Evolutionary conservation across 1,284 basidiomycete species (phyloP).

Genomic region (Singerocomus rubriflavus): DNA sequence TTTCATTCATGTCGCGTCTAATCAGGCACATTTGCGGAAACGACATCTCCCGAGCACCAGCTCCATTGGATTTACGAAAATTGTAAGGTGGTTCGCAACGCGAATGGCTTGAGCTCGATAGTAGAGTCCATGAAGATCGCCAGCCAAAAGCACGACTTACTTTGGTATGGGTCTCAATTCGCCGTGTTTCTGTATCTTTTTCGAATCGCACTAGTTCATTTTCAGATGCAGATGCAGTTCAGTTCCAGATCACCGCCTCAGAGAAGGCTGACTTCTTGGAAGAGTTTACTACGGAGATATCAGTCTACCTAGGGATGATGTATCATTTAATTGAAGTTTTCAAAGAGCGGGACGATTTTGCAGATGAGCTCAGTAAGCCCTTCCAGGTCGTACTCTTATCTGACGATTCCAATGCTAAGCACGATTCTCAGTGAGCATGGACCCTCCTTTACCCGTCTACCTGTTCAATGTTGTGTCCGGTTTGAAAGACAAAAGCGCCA

Average conservation of each 20-base stretch:
- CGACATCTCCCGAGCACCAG: constrained; percentile 89
- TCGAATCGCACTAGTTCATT: constrained; percentile 49
- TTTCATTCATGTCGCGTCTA: constrained; percentile 20
- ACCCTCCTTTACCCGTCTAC: constrained; percentile 92
- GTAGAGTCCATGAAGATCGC: constrained; percentile 90
- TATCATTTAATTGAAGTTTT: constrained; percentile 93
- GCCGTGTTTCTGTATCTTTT: background rate
- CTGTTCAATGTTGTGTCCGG: constrained; percentile 87
- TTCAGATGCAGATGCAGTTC: constrained; percentile 66
- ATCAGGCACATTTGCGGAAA: constrained; percentile 88
- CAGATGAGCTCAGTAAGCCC: constrained; percentile 88
- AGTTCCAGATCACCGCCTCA: constrained; percentile 62
- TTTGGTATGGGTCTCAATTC: constrained; percentile 50
- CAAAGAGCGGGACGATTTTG: constrained; percentile 89
- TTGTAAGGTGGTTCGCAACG: constrained; percentile 79
- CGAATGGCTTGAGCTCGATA: constrained; percentile 83
- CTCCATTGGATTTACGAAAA: constrained; percentile 96
- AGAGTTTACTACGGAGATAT: constrained; percentile 87
- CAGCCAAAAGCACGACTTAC: constrained; percentile 81
- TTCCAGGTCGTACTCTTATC: constrained; percentile 4
- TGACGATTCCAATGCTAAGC: constrained; percentile 14
- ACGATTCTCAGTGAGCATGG: constrained; percentile 75
- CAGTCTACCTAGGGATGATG: constrained; percentile 87
- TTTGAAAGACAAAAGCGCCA: constrained; percentile 90
- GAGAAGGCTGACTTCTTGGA: constrained; percentile 80